Conservation (phyloP, 768 basidiomycete genomes). For the Boletus huronensis region DNA sequence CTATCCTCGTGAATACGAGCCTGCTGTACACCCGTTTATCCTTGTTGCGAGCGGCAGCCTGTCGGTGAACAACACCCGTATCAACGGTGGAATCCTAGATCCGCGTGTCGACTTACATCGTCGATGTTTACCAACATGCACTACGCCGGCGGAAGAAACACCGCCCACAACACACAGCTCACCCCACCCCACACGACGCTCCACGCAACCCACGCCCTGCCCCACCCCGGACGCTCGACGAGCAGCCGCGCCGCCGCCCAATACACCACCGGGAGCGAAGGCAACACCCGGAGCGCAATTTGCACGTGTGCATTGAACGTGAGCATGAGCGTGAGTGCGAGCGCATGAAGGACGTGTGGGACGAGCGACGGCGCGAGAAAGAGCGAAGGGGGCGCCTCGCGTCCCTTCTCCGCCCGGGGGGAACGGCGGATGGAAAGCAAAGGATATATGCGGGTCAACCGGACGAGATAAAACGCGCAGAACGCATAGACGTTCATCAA, state of each 20-base stretch:
- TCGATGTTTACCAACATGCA: background rate
- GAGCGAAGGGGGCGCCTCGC: conserved; percentile 15
- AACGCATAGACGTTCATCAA: conserved; percentile 46
- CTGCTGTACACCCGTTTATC: background rate
- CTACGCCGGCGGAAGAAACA: conserved; percentile 90
- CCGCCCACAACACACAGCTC: conserved; percentile 73
- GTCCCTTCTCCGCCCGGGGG: background rate
- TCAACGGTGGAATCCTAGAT: no score
- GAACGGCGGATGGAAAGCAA: background rate
- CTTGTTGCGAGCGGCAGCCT: no score
- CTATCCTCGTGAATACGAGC: background rate
- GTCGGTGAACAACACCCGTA: background rate
- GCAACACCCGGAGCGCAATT: conserved; percentile 74
- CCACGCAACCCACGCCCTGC: conserved; percentile 73
- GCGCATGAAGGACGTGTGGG: conserved; percentile 75
- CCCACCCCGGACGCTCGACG: conserved; percentile 44
- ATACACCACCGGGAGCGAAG: conserved; percentile 74
- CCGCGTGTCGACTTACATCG: no score
- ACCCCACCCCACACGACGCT: conserved; percentile 70
- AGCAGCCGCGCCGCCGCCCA: conserved; percentile 82
- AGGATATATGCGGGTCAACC: conserved; percentile 2
- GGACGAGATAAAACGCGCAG: conserved; percentile 24
- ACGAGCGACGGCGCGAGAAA: conserved; percentile 45
- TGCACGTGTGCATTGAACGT: conserved; percentile 84
- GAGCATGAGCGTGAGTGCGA: conserved; percentile 57